Evolutionary conservation across 768 basidiomycete genomes (phyloP), one percentile per base, ranked within the genome.

Genomic region (Boletus fagicola): DNA sequence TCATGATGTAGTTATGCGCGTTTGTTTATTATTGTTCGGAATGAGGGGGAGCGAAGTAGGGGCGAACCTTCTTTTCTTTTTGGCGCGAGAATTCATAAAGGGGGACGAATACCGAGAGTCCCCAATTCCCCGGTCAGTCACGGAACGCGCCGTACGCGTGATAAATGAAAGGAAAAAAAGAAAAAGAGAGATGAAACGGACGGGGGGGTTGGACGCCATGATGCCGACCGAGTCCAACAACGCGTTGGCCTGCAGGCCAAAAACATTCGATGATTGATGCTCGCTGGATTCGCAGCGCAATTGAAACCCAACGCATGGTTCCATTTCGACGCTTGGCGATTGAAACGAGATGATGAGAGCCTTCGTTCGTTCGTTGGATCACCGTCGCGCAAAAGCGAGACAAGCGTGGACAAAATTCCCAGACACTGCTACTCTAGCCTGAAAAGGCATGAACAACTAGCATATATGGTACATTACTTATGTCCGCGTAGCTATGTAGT

Each of bases 161-260:
- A 58, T 40, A 13, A 24, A 46, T 39, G 33, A 24, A 31, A 6
- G 30, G 20, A 43, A 33, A 40, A 11, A 35, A 33, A 38, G 16
- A 30, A 38, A 33, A 54, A 46, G 52, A 53, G 62, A 68, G 53
- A 66, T 65, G 66, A 68, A 68, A 51, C 43, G 26, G 31, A 46
- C 30, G 49, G 63, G 26, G 40, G 24, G 36, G 20, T 43, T 35
- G 48, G 22, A 51, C 36, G 22, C 50, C 55, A 65, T 42, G 59
- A 50, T 45, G 52, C 20, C 20, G 39, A 42, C 65, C 54, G 49
- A 54, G 45, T 39, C n/a, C 10, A 9, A 53, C 65, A 66, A 65
- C 35, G 65, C 54, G 65, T 56, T 48, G 49, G 52, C 65, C 65
- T 67, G 65, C 65, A 65, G 65, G 65, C 40, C 44, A 9, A 15